Percentiles rank a stretch among this genome's conserved stretches.
Evolutionary conservation across 2,329 filamentous ascomycete genomes (phyloP).

Genomic region (Didymella exigua): DNA sequence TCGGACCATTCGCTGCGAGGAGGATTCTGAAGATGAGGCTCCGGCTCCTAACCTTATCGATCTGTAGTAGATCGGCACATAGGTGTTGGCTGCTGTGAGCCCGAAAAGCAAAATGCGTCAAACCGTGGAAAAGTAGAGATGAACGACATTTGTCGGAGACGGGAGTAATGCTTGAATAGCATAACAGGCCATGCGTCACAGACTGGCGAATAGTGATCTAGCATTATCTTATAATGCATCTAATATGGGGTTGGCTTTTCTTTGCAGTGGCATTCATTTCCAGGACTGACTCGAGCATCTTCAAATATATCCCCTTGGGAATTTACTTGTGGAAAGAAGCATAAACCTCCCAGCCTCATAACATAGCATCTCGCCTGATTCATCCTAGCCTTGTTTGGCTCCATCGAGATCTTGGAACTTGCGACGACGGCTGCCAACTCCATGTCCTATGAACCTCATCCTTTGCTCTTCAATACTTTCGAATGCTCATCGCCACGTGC

Average conservation of each 20-base stretch:
- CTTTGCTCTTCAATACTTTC: not conserved
- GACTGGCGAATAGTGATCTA: not conserved
- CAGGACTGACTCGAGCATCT: no score
- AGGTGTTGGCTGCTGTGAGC: not conserved
- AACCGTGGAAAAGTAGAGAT: not conserved
- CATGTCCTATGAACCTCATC: not conserved
- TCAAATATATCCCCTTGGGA: no score
- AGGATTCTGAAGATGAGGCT: not conserved
- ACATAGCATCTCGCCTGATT: not conserved
- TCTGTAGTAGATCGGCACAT: conserved; percentile 8
- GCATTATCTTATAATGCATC: not conserved
- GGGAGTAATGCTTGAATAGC: not conserved
- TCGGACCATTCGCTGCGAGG: not conserved
- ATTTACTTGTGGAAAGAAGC: no score
- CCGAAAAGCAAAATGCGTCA: no score
- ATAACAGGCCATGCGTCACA: not conserved
- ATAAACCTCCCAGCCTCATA: not conserved
- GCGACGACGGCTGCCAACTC: no score
- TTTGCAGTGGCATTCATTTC: no score
- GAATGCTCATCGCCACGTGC: not conserved
- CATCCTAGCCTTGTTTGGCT: not conserved
- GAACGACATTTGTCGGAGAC: not conserved
- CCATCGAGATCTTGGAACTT: no score
- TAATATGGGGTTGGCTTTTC: no score
- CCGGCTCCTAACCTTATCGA: conserved; percentile 22